phyloP scores from a whole-genome alignment of 2,329 filamentous ascomycete genomes.

The Rhinocladiella similis region DNA sequence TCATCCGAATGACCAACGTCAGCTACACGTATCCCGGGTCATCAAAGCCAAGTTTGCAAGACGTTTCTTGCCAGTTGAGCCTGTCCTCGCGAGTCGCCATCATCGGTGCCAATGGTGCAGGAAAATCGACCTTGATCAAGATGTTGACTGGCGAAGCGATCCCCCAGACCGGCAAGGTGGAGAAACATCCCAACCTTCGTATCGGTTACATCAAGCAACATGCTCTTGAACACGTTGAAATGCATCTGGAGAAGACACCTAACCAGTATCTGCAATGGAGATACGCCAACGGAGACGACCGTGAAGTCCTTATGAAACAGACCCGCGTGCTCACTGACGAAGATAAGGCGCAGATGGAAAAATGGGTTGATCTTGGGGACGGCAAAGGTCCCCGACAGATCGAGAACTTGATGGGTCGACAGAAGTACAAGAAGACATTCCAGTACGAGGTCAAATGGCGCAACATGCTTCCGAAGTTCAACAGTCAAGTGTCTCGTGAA shows the following conservation, averaged over 20 bases:
- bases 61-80: constrained; percentile 83
- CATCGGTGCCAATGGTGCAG: constrained; percentile 95
- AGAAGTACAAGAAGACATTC: constrained; percentile 93
- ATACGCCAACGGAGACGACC: constrained; percentile 94
- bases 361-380: constrained; percentile 79
- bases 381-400: constrained; percentile 76
- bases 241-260: constrained; percentile 98
- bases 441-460: constrained; percentile 69
- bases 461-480: constrained; percentile 84
- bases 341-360: constrained; percentile 90
- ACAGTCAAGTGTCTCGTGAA: constrained; percentile 89
- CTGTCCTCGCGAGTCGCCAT: constrained; percentile 93
- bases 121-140: constrained; percentile 98
- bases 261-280: constrained; percentile 99
- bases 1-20: constrained; percentile 90
- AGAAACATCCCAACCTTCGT: constrained; percentile 97
- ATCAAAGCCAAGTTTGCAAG: constrained; percentile 79
- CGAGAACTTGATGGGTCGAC: constrained; percentile 88
- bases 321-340: constrained; percentile 83
- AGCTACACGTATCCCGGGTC: constrained; percentile 92
- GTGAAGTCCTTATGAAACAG: constrained; percentile 96
- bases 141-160: constrained; percentile 90
- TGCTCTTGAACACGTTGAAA: constrained; percentile 97
- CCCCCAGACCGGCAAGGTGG: constrained; percentile 79
- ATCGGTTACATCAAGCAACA: constrained; percentile 99